These are phyloP conservation scores for Dentipellis sp. DNA, from an alignment of 768 basidiomycete genomes.

Conservation along the genomic window DNA sequence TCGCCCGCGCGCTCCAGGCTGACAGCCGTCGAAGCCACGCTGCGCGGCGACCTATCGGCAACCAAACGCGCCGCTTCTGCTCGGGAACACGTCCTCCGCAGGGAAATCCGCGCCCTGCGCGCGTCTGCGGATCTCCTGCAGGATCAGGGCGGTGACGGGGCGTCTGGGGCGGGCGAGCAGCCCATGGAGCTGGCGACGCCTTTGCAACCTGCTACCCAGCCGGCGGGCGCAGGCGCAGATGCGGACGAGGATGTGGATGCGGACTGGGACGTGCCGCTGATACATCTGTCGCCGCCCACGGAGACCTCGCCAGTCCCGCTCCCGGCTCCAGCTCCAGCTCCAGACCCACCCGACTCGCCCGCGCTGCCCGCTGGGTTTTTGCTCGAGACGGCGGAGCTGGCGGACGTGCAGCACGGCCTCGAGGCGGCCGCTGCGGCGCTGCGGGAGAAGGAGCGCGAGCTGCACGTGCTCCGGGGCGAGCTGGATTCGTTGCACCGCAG, in stretches of 20 bases:
- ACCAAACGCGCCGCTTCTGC: not conserved
- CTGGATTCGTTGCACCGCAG: not conserved
- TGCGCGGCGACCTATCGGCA: constrained; percentile 4
- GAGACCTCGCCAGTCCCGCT: not conserved
- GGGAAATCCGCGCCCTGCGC: not conserved
- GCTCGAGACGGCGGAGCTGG: not conserved
- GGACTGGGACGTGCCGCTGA: too few relatives aligned
- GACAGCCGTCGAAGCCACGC: constrained; percentile 5
- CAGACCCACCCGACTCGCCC: not conserved
- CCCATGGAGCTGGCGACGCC: constrained; percentile 16
- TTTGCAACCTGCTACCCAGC: constrained; percentile 9
- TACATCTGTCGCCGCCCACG: not conserved
- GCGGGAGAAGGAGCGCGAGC: not conserved
- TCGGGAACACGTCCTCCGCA: not conserved
- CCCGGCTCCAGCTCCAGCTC: not conserved
- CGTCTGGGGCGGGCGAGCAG: constrained; percentile 5
- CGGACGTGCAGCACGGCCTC: not conserved
- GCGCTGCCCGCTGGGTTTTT: not conserved
- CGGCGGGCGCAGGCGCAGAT: not conserved
- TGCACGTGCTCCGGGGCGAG: not conserved
- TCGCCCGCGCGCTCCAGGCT: constrained; percentile 7
- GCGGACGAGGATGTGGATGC: not conserved
- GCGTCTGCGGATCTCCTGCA: not conserved
- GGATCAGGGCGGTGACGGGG: not conserved
- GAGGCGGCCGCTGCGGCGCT: not conserved